Evolutionary conservation across 257 asterid species (phyloP).

Genomic region (Plectranthus barbatus): DNA sequence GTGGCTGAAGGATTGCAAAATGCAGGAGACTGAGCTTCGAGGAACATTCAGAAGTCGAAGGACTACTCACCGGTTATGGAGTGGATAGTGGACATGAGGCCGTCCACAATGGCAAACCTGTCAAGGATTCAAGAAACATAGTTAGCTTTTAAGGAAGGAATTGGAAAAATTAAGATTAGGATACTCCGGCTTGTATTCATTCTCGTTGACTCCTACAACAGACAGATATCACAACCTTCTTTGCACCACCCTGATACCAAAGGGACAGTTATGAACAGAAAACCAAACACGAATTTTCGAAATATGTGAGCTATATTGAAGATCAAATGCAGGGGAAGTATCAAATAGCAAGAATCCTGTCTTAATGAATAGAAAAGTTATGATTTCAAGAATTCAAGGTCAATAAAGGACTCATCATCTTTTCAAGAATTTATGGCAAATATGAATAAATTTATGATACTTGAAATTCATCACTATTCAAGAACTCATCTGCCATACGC

Average conservation of each 20-base stretch:
- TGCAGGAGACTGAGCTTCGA: no score
- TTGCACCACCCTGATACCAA: conserved; percentile 50
- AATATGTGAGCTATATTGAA: not conserved
- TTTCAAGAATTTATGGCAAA: no score
- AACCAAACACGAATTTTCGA: not conserved
- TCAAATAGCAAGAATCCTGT: no score
- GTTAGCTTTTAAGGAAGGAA: not conserved
- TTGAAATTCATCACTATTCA: no score
- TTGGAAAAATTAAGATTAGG: not conserved
- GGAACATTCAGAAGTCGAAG: no score
- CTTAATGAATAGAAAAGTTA: no score
- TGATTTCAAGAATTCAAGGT: not conserved
- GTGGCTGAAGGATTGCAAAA: no score
- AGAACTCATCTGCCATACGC: no score
- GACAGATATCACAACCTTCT: conserved; percentile 67
- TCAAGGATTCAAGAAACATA: not conserved
- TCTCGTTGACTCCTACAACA: conserved; percentile 52
- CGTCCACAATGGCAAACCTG: conserved; percentile 58
- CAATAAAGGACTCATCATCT: no score
- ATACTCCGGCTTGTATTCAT: conserved; percentile 36
- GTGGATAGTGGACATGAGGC: conserved; percentile 62
- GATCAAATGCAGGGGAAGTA: not conserved
- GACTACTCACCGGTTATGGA: no score
- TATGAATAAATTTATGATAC: no score
- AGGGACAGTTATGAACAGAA: not conserved